Evolutionary conservation across 31 red algal species (phyloP), one percentile per base, ranked within the genome.

Genomic region (Asparagopsis taxiformis): DNA sequence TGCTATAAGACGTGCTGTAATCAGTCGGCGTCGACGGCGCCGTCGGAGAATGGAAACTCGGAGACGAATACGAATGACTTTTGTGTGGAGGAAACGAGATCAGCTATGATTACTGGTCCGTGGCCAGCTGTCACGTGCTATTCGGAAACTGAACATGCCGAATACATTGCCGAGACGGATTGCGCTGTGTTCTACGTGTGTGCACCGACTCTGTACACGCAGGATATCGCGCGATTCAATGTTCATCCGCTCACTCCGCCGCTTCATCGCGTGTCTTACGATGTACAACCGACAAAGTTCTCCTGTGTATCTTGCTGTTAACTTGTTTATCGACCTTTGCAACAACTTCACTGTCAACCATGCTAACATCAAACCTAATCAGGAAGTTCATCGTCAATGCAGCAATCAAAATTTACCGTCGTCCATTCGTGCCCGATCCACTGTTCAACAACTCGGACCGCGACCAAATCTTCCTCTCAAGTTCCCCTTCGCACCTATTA

Each of bases 401-500:
- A 11, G 17, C 23, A 15, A 21, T 32, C 23, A 20, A 25, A 32
- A 36, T 19, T 13, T 32, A 21, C 34, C 59, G 23, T 35, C 1
- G 23, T 62, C 24, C 41, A 36, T 36, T 39, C 25, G 41, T 62
- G 34, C 16, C 3, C 10, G 26, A 30, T 30, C 0, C 7, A 31
- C 7, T 33, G 59, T n/a, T 21, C 1, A 33, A 15, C 58, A 77
- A 25, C 38, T 62, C 57, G 13, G 62, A 44, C 59, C 73, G 48
- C 21, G 56, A 61, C 73, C 73, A 77, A 62, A 62, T 49, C 29
- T 77, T 77, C 57, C 53, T 25, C 22, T 77, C 73, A 24, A 77
- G 28, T 15, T 44, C 23, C 55, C 64, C 35, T 39, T 32, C 44
- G 1, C 58, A 44, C 3, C 41, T 31, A 19, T 54, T 21, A 64